These are phyloP conservation scores for Periconia sp. DNA, from an alignment of 2,329 filamentous ascomycete genomes.

Conservation along the genomic window DNA sequence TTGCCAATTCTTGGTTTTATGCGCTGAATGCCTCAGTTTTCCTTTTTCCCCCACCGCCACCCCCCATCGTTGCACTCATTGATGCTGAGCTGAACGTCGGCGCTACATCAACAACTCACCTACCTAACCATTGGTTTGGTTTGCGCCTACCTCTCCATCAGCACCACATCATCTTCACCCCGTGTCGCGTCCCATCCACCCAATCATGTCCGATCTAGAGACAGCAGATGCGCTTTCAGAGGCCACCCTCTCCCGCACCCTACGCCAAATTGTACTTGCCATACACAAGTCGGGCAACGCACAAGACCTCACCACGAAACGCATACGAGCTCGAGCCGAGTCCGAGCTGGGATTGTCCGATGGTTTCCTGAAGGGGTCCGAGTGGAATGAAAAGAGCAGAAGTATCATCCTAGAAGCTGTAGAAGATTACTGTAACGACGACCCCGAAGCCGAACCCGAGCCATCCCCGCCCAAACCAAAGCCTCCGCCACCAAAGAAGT, in stretches of 20 bases:
- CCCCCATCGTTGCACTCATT: no score
- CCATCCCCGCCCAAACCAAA: conserved; percentile 20
- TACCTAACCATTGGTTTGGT: no score
- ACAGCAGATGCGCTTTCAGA: conserved; percentile 34
- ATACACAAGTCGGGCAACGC: conserved; percentile 45
- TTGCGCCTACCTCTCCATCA: not conserved
- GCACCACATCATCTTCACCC: not conserved
- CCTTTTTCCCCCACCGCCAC: no score
- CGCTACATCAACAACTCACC: no score
- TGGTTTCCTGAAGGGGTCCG: conserved; percentile 57
- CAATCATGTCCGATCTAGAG: conserved; percentile 37
- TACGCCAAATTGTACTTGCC: conserved; percentile 45
- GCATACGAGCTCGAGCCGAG: conserved; percentile 57
- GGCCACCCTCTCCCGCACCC: conserved; percentile 39
- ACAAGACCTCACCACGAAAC: conserved; percentile 60
- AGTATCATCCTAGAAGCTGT: conserved; percentile 30
- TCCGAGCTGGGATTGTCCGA: conserved; percentile 52
- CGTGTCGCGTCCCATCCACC: conserved; percentile 5
- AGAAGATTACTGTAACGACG: conserved; percentile 30
- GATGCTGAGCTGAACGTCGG: not conserved
- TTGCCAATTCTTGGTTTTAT: not conserved
- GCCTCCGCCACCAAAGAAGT: conserved; percentile 22
- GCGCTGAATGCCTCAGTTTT: no score
- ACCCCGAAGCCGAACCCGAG: conserved; percentile 5
- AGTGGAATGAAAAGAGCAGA: conserved; percentile 59